These are phyloP conservation scores for Microthlaspi erraticum DNA, from an alignment of 345 rosid genomes.

Conservation along the genomic window DNA sequence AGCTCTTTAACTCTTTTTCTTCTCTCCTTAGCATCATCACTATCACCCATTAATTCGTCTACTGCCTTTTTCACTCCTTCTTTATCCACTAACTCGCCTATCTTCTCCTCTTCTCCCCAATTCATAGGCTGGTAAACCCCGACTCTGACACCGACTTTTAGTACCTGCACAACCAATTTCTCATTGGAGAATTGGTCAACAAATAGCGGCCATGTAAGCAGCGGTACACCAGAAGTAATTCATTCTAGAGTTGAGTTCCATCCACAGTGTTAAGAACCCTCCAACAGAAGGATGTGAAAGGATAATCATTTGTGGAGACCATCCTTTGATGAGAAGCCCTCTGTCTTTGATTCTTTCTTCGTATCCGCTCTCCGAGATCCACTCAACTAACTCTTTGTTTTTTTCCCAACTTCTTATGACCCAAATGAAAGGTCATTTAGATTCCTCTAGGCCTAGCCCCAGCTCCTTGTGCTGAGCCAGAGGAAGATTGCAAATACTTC, in stretches of 20 bases:
- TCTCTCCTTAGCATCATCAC: slow-evolving; percentile 42
- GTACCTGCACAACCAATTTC: slow-evolving; percentile 47
- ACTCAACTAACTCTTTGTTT: slow-evolving; percentile 36
- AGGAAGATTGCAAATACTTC: slow-evolving; percentile 47
- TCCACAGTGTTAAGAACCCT: too few species aligned
- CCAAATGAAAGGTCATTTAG: slow-evolving; percentile 53
- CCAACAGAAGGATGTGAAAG: slow-evolving; percentile 48
- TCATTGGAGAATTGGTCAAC: slow-evolving; percentile 51
- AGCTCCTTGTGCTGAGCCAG: slow-evolving; percentile 46
- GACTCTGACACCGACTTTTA: slow-evolving; percentile 41
- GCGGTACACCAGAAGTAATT: too few species aligned
- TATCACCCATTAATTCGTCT: slow-evolving; percentile 42
- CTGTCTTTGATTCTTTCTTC: slow-evolving; percentile 36
- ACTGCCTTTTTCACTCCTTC: slow-evolving; percentile 36
- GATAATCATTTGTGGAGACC: slow-evolving; percentile 62
- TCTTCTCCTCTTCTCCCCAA: slow-evolving; percentile 46
- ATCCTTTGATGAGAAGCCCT: slow-evolving; percentile 40
- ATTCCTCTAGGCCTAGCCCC: slow-evolving; percentile 53
- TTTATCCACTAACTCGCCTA: slow-evolving; percentile 37
- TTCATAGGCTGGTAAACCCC: slow-evolving; percentile 42
- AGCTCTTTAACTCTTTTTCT: slow-evolving; percentile 47
- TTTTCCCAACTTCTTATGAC: slow-evolving; percentile 43
- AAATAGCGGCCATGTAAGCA: background rate
- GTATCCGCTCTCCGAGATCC: slow-evolving; percentile 42
- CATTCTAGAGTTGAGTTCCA: too few species aligned